Evolutionary conservation across 2,329 filamentous ascomycete genomes (phyloP), one percentile per base, ranked within the genome.

Genomic region (Camillea tinctor): DNA sequence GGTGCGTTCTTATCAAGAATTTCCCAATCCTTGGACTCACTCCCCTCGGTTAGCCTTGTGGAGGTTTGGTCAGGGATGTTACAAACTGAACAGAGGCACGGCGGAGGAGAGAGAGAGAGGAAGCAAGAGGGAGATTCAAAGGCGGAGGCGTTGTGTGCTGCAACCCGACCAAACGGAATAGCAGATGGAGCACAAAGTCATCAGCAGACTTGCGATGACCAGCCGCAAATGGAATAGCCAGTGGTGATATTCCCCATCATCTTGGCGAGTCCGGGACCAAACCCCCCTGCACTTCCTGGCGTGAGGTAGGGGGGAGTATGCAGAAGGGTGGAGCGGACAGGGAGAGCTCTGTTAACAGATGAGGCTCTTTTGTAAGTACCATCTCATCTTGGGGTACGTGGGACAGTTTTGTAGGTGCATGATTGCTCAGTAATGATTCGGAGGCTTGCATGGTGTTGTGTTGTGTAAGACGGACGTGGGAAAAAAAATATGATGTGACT

Each of bases 361-460:
- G 68, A 66, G 68, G 68, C 68, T 70, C 68, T 70, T 62, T 62
- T 50, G 36, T 44, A 66, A 62, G 68, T 67, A 69, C 59, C 36
- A 51, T 50, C 23, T 44, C 48, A 21, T 24, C 23, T 17, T 19
- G 20, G 26, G 20, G 52, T 56, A 23, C 52, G 21, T 50, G 13
- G 23, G 36, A 24, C 50, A 51, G 8, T 19, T 23, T 11, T 21
- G n/a, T 57, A 52, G 48, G 1, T 44, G 36, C 36, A 44, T 30
- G 13, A 30, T 44, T 44, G 36, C 11, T 44, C 36, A 52, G 52
- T 49, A 53, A 23, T 56, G 57, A 50, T 57, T 58, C 54, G 55
- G 51, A 48, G 52, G 36, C 36, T n/a, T 44, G 36, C 36, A 44
- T 44, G 36, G 13, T 44, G 36, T 15, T 15, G 36, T 13, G 36